These are phyloP conservation scores for Thalassiosira livingstoniorum DNA, from an alignment of 352 stramenopile genomes.

Conservation along the genomic window DNA sequence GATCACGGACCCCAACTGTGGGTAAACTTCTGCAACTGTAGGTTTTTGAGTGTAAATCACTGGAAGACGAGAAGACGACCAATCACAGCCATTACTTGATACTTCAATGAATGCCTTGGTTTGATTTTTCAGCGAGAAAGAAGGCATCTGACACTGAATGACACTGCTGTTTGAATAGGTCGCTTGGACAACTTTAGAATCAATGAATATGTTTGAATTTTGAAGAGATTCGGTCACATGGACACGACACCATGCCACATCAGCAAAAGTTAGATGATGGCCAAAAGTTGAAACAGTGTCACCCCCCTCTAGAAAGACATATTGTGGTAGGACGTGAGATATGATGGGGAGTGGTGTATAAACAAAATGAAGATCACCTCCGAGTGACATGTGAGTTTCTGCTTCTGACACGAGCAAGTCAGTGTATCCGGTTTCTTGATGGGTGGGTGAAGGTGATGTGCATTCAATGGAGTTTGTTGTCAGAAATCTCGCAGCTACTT, in stretches of 20 bases:
- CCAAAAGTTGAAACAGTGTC: constrained; percentile 57
- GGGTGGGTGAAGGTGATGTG: constrained; percentile 19
- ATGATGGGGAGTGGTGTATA: constrained; percentile 45
- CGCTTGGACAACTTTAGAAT: constrained; percentile 36
- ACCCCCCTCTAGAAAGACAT: constrained; percentile 51
- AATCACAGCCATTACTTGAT: constrained; percentile 68
- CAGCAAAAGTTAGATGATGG: constrained; percentile 40
- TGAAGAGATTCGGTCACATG: not conserved
- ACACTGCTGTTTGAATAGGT: constrained; percentile 27
- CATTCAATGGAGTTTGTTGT: constrained; percentile 54
- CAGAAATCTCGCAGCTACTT: constrained; percentile 34
- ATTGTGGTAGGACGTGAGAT: constrained; percentile 27
- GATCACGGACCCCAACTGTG: constrained; percentile 57
- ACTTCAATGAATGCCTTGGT: constrained; percentile 59
- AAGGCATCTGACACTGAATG: constrained; percentile 44
- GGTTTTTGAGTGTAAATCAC: constrained; percentile 57
- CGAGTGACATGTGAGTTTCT: constrained; percentile 49
- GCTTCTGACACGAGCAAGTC: constrained; percentile 47
- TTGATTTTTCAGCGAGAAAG: constrained; percentile 21
- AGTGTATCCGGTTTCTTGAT: not conserved
- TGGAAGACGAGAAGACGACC: constrained; percentile 42
- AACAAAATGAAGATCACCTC: constrained; percentile 42
- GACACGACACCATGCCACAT: constrained; percentile 58
- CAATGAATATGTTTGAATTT: no score
- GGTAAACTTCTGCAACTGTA: constrained; percentile 52